Evolutionary conservation across 768 basidiomycete species (phyloP).

Genomic region (Tremella mesenterica): DNA sequence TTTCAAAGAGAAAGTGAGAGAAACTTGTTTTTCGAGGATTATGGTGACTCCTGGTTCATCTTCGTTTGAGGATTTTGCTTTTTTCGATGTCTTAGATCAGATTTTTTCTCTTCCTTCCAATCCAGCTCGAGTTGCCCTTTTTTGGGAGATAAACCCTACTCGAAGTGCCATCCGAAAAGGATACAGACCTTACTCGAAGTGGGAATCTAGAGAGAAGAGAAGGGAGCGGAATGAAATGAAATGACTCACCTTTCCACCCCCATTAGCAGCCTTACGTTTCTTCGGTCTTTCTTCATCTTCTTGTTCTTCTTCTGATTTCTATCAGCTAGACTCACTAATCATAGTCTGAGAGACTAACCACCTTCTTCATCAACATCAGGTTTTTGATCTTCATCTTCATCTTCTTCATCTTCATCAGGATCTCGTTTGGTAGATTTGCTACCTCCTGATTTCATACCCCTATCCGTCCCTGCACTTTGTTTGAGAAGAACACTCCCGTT

Average conservation of each 20-base stretch:
- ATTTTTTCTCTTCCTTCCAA: no score
- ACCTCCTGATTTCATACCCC: constrained; percentile 11
- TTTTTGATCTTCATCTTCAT: constrained; percentile 51
- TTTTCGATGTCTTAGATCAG: constrained; percentile 27
- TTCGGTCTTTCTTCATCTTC: constrained; percentile 44
- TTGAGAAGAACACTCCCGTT: constrained; percentile 78
- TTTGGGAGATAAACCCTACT: neutral
- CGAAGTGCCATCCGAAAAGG: neutral
- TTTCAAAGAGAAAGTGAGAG: constrained; percentile 89
- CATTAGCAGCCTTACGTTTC: constrained; percentile 42
- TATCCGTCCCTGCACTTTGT: constrained; percentile 48
- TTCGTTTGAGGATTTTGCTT: constrained; percentile 27
- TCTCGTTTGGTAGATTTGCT: constrained; percentile 45
- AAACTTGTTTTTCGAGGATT: constrained; percentile 80
- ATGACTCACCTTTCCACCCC: constrained; percentile 32
- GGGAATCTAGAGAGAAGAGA: neutral
- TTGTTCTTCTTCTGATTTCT: constrained; percentile 38
- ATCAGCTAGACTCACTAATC: constrained; percentile 7
- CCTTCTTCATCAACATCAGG: constrained; percentile 42
- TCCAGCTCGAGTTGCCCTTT: neutral
- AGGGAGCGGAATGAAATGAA: neutral
- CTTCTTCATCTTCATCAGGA: constrained; percentile 36
- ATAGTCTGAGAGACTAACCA: constrained; percentile 24
- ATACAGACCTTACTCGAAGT: neutral
- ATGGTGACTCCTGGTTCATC: constrained; percentile 53